These are phyloP conservation scores for Penicillium digitatum DNA, from an alignment of 2,329 filamentous ascomycete genomes.

Conservation along the genomic window DNA sequence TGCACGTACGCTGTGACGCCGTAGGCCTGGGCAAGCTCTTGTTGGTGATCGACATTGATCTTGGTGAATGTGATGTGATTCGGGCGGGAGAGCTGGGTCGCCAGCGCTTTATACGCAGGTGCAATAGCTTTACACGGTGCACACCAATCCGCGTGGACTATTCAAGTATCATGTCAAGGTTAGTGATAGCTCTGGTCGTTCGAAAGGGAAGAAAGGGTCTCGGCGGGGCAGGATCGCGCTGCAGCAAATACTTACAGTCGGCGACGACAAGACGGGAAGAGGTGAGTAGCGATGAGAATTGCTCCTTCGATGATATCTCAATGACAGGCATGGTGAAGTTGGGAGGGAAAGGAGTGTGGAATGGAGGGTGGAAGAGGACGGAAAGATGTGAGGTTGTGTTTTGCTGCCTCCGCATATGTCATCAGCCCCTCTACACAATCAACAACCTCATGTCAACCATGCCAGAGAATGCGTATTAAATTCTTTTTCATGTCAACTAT, in stretches of 20 bases:
- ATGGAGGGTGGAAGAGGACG: slow-evolving; percentile 11
- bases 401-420: slow-evolving; percentile 27
- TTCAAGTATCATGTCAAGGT: slow-evolving; percentile 16
- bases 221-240: slow-evolving; percentile 12
- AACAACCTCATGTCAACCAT: background rate
- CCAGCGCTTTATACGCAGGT: slow-evolving; percentile 75
- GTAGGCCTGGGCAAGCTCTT: slow-evolving; percentile 70
- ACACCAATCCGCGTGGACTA: slow-evolving; percentile 87
- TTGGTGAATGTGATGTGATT: slow-evolving; percentile 78
- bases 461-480: background rate
- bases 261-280: slow-evolving; percentile 76
- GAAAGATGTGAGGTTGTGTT: slow-evolving; percentile 20
- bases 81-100: slow-evolving; percentile 64
- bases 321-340: slow-evolving; percentile 42
- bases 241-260: slow-evolving; percentile 65
- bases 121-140: slow-evolving; percentile 79
- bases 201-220: slow-evolving; percentile 8
- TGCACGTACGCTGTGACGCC: slow-evolving; percentile 59
- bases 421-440: slow-evolving; percentile 23
- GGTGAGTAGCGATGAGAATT: slow-evolving; percentile 65
- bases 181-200: slow-evolving; percentile 16
- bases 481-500: background rate
- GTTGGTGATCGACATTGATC: slow-evolving; percentile 75
- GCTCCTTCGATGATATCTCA: slow-evolving; percentile 59
- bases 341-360: slow-evolving; percentile 5